Base-by-base conservation (phyloP, 306 rosid species). In the Castanopsis chinensis region DNA sequence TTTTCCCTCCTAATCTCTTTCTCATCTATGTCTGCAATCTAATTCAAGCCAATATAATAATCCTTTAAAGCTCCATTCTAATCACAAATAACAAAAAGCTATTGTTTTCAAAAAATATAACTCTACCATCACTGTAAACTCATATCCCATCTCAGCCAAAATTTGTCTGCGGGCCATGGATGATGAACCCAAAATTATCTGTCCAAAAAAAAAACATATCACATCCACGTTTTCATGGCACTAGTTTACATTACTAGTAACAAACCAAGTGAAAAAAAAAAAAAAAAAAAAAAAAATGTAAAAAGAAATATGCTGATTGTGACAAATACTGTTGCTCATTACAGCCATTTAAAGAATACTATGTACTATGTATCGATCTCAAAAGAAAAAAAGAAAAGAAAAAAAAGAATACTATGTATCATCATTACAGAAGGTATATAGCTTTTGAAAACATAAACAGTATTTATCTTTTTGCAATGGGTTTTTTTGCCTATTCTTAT, bases 11-110 rank as follows among this genome's bases (percentile, higher is more conserved):
- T 83, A 73, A 91, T 83, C 76, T 87, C 60, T 86, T 85, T 90
- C 88, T 95, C 97, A 80, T 95, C 98, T 76, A 92, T 92, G 45
- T 92, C 97, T 81, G 99, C 98, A 73, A 88, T 86, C 97, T 91
- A 85, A 74, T 83, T 28, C 41, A 78, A 71, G 6, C 79, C 84
- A 85, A 63, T 30, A 56, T 58, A 84, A 77, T 30, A 41, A 41
- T 71, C 33, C 52, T 68, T 63, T 45, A 73, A 68, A 76, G 5
- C 56, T 75, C 30, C 53, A 82, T 21, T 78, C 27, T 54, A 51
- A 79, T 72, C 74, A 55, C 78, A 71, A 21, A 43, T 51, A 59
- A 13, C 59, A 12, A 58, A 25, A 70, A 81, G 45, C 45, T 41
- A 8, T 18, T 17, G n/a, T 23, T 55, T 76, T 21, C 30, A 11